Evolutionary conservation across 495 filamentous ascomycete species (phyloP).

Genomic region (Penicillium cinerascens): DNA sequence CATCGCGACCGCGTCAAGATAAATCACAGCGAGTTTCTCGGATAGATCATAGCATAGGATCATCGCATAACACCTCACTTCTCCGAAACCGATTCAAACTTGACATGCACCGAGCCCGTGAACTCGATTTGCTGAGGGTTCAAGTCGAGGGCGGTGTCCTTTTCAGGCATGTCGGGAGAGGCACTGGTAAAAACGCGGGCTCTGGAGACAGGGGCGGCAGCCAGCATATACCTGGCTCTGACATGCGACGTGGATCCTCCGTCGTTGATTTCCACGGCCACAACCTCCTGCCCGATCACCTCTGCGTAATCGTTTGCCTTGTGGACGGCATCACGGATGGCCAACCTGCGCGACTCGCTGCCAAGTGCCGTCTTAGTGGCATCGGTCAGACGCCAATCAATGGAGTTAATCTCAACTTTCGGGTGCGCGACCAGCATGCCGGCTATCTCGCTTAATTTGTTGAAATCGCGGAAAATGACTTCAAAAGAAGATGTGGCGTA

Average conservation of each 20-base stretch:
- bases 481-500: constrained; percentile 8
- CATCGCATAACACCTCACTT: neutral
- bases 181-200: too few relatives aligned
- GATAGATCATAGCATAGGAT: neutral
- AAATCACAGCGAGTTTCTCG: neutral
- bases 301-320: constrained; percentile 22
- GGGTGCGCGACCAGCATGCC: constrained; percentile 6
- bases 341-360: constrained; percentile 15
- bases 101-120: neutral
- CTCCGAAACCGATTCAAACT: neutral
- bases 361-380: constrained; percentile 10
- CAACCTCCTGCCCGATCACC: constrained; percentile 15
- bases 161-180: neutral
- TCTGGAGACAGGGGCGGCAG: neutral
- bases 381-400: constrained; percentile 23
- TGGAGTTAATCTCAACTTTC: constrained; percentile 18
- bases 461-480: constrained; percentile 16
- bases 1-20: neutral
- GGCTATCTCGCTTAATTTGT: constrained; percentile 12
- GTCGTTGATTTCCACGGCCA: constrained; percentile 12
- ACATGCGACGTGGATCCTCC: neutral
- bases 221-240: neutral
- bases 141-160: neutral
- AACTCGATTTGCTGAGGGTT: neutral
- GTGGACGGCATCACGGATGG: constrained; percentile 18